These are phyloP conservation scores for Spergularia marina DNA, from an alignment of 148 eudicot genomes.

Conservation along the genomic window DNA sequence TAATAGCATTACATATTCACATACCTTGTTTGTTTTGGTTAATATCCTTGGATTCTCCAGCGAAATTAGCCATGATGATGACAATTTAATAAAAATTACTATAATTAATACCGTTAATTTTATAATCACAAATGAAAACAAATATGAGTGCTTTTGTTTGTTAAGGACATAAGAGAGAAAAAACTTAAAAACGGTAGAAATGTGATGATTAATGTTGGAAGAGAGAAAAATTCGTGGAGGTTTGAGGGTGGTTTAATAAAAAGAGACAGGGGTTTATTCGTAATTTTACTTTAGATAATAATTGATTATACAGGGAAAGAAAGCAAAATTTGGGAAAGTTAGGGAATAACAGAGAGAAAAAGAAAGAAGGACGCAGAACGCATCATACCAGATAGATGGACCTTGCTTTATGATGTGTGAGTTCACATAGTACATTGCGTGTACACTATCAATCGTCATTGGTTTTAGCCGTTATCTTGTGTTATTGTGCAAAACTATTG, in stretches of 20 bases:
- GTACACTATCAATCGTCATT: too few species aligned
- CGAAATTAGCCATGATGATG: slow-evolving; percentile 1
- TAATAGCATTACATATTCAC: neutral
- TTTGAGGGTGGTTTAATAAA: neutral
- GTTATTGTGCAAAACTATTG: too few species aligned
- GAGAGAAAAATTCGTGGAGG: neutral
- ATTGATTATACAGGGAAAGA: too few species aligned
- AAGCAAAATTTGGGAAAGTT: too few species aligned
- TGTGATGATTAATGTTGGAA: neutral
- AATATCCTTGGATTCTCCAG: neutral
- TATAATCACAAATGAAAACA: too few species aligned
- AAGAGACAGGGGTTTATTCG: neutral
- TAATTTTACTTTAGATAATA: neutral
- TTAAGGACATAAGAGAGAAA: neutral
- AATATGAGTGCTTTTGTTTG: neutral
- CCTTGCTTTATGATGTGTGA: too few species aligned
- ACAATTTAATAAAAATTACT: neutral
- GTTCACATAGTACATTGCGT: too few species aligned
- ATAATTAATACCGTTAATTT: neutral
- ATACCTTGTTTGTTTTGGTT: slow-evolving; percentile 3
- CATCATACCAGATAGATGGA: too few species aligned
- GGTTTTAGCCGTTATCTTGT: too few species aligned
- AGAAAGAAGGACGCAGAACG: too few species aligned
- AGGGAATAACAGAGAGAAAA: too few species aligned
- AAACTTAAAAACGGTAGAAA: neutral